Conservation (phyloP, 345 rosid genomes). For the Erucastrum elatum region DNA sequence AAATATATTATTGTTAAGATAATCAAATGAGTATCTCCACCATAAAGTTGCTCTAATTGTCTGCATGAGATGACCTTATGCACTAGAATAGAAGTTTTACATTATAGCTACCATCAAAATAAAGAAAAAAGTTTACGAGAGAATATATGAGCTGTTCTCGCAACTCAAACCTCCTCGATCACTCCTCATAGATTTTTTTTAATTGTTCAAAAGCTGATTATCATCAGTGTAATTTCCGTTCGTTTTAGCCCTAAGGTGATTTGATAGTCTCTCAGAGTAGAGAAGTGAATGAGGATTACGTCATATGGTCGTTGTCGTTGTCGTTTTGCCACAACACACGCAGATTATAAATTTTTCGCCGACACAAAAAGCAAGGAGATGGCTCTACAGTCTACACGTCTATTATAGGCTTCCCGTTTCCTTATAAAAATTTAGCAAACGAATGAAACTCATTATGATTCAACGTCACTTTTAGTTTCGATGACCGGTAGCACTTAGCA, state of each 20-base stretch:
- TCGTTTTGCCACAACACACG: slow-evolving; percentile 20
- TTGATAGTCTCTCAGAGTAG: neutral
- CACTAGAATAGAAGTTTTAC: too few relatives aligned
- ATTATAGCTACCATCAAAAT: neutral
- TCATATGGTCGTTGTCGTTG: slow-evolving; percentile 18
- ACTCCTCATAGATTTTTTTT: neutral
- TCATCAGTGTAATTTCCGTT: neutral
- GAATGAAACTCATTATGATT: neutral
- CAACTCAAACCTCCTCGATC: slow-evolving; percentile 3
- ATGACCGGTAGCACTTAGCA: neutral
- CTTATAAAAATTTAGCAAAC: neutral
- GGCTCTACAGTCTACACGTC: slow-evolving; percentile 29
- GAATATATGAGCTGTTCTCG: slow-evolving; percentile 20
- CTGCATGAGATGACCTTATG: too few relatives aligned
- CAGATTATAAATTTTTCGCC: slow-evolving; percentile 25
- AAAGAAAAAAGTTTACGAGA: neutral
- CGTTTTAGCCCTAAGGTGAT: slow-evolving; percentile 12
- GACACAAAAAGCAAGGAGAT: slow-evolving; percentile 20
- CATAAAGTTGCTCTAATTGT: neutral
- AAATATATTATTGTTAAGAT: too few relatives aligned
- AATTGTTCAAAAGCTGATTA: neutral
- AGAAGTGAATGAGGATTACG: slow-evolving; percentile 10
- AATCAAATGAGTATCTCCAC: too few relatives aligned
- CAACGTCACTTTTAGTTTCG: slow-evolving; percentile 16
- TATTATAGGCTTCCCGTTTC: slow-evolving; percentile 19